Percentiles rank a stretch among this genome's conserved stretches.
These are phyloP conservation scores for Hygrocybe coccinea DNA, from an alignment of 768 basidiomycete species.

Conservation along the genomic window DNA sequence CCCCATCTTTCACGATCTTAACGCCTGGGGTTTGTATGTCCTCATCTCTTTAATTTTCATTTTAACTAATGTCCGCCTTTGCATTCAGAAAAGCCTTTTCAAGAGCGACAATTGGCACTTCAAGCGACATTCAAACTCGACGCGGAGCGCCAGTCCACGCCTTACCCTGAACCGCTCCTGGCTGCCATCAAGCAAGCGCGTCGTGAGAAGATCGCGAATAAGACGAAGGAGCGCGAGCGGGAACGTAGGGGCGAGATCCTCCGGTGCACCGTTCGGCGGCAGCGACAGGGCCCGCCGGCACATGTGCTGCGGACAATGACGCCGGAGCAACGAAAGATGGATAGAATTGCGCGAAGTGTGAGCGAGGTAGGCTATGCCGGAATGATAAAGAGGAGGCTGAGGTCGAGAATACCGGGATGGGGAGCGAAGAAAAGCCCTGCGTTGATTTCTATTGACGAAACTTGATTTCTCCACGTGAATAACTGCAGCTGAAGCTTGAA, in stretches of 20 bases:
- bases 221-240: slow-evolving; percentile 54
- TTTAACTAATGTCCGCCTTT: background rate
- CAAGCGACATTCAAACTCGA: slow-evolving; percentile 29
- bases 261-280: slow-evolving; percentile 41
- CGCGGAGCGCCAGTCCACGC: slow-evolving; percentile 34
- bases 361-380: slow-evolving; percentile 71
- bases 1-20: slow-evolving; percentile 10
- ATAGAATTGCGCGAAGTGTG: slow-evolving; percentile 47
- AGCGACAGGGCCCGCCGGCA: slow-evolving; percentile 57
- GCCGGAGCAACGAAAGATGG: slow-evolving; percentile 40
- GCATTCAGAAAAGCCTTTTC: background rate
- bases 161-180: slow-evolving; percentile 48
- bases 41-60: background rate
- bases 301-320: slow-evolving; percentile 53
- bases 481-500: no score
- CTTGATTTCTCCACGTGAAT: no score
- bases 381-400: slow-evolving; percentile 52
- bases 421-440: no score
- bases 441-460: no score
- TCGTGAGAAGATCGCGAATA: slow-evolving; percentile 56
- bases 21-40: slow-evolving; percentile 41
- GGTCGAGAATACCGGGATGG: slow-evolving; percentile 21
- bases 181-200: slow-evolving; percentile 51
- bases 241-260: slow-evolving; percentile 63
- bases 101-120: background rate